These are phyloP conservation scores for Hemisphaericaspora xylofermentans DNA, from an alignment of 1,139 yeast species.

Conservation along the genomic window DNA sequence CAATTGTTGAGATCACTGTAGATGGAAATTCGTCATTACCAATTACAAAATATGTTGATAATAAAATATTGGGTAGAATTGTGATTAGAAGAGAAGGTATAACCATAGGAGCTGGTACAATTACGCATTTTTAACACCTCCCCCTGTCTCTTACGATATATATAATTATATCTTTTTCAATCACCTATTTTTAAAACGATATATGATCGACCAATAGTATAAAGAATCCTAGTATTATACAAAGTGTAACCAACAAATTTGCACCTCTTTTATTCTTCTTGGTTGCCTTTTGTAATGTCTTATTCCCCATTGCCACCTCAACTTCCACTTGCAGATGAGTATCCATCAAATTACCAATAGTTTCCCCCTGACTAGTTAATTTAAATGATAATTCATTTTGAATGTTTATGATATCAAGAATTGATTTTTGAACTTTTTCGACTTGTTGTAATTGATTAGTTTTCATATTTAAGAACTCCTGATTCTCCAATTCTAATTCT, in stretches of 20 bases:
- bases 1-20: slow-evolving; percentile 67
- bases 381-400: slow-evolving; percentile 79
- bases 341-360: slow-evolving; percentile 63
- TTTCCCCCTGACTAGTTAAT: slow-evolving; percentile 71
- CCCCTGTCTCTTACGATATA: too few species aligned
- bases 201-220: slow-evolving; percentile 64
- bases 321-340: slow-evolving; percentile 69
- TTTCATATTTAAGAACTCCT: slow-evolving; percentile 59
- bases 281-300: slow-evolving; percentile 69
- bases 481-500: slow-evolving; percentile 70
- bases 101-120: slow-evolving; percentile 86
- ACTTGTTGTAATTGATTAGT: slow-evolving; percentile 68
- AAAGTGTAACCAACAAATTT: slow-evolving; percentile 58
- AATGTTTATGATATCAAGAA: slow-evolving; percentile 75
- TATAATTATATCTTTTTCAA: neutral
- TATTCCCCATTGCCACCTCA: slow-evolving; percentile 74
- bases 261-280: slow-evolving; percentile 70
- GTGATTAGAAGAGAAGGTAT: slow-evolving; percentile 83
- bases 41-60: slow-evolving; percentile 56
- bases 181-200: slow-evolving; percentile 19
- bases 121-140: slow-evolving; percentile 22
- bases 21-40: slow-evolving; percentile 58
- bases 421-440: slow-evolving; percentile 69
- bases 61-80: slow-evolving; percentile 71
- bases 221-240: slow-evolving; percentile 61